A percentile compares a stretch with the other conserved stretches of the same genome.
Evolutionary conservation across 2,329 filamentous ascomycete genomes (phyloP).

Genomic region (Lasiodiplodia sp.): DNA sequence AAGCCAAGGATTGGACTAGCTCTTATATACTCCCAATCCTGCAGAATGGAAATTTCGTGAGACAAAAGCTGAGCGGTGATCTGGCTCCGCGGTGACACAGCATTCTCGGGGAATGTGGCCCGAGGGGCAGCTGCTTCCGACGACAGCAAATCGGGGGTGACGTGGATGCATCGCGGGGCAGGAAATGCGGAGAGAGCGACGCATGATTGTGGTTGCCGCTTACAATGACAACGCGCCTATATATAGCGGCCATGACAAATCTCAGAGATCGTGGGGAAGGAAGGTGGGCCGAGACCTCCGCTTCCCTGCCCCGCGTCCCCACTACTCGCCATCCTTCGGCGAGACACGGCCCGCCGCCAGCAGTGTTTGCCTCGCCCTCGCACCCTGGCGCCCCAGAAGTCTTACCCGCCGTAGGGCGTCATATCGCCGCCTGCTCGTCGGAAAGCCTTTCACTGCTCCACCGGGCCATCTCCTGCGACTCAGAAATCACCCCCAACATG

Average conservation of each 20-base stretch:
- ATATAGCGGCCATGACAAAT: no score
- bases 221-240: no score
- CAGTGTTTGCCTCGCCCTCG: not conserved
- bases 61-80: not conserved
- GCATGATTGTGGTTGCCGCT: not conserved
- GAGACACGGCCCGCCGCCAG: conserved; percentile 12
- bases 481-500: conserved; percentile 5
- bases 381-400: not conserved
- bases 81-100: not conserved
- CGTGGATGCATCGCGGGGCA: conserved; percentile 22
- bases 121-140: not conserved
- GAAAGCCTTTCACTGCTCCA: not conserved
- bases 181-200: conserved; percentile 13
- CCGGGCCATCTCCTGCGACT: conserved; percentile 10
- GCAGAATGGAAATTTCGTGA: not conserved
- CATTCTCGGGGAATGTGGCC: conserved; percentile 3
- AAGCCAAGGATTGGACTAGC: not conserved
- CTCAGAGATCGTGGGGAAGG: no score
- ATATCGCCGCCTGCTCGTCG: not conserved
- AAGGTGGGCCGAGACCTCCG: no score
- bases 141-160: not conserved
- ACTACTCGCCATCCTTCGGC: conserved; percentile 2
- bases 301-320: conserved; percentile 10
- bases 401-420: not conserved
- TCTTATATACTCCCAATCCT: conserved; percentile 25